Evolutionary conservation across 2,329 filamentous ascomycete species (phyloP).

Genomic region (Colletotrichum truncatum): DNA sequence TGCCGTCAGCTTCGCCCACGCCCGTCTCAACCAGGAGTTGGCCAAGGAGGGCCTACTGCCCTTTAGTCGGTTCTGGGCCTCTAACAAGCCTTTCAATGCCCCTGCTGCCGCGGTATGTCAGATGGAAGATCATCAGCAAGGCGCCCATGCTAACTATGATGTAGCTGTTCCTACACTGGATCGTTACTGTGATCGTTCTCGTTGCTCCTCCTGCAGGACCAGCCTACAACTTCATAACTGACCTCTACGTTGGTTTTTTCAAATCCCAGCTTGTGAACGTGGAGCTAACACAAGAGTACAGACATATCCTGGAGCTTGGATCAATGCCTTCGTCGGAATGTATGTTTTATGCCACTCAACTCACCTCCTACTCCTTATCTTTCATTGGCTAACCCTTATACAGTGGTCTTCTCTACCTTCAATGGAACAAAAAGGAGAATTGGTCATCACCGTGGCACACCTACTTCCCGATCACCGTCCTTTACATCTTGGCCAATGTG

Average conservation of each 20-base stretch:
- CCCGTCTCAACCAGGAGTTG: constrained; percentile 70
- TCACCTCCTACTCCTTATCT: not conserved
- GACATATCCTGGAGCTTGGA: constrained; percentile 60
- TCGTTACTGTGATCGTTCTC: constrained; percentile 72
- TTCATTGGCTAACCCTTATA: constrained; percentile 19
- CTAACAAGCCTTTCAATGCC: constrained; percentile 72
- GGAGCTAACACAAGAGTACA: too few species aligned
- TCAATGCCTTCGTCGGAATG: constrained; percentile 57
- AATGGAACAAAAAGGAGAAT: constrained; percentile 57
- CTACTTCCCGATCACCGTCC: constrained; percentile 53
- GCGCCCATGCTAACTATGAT: constrained; percentile 19
- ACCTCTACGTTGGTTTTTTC: constrained; percentile 57
- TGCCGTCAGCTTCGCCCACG: constrained; percentile 67
- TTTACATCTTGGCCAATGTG: constrained; percentile 60
- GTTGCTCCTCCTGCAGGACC: constrained; percentile 73
- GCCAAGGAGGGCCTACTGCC: constrained; percentile 76
- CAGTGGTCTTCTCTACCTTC: constrained; percentile 60
- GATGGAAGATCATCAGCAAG: not conserved
- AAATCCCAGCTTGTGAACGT: too few species aligned
- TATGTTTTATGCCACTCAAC: not conserved
- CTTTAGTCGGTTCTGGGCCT: constrained; percentile 73
- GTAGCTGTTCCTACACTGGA: constrained; percentile 70
- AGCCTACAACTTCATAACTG: constrained; percentile 74
- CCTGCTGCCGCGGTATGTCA: constrained; percentile 62
- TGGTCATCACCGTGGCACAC: constrained; percentile 65